Evolutionary conservation across 2,329 filamentous ascomycete genomes (phyloP), one percentile per base, ranked within the genome.

Genomic region (Fusarium avenaceum): DNA sequence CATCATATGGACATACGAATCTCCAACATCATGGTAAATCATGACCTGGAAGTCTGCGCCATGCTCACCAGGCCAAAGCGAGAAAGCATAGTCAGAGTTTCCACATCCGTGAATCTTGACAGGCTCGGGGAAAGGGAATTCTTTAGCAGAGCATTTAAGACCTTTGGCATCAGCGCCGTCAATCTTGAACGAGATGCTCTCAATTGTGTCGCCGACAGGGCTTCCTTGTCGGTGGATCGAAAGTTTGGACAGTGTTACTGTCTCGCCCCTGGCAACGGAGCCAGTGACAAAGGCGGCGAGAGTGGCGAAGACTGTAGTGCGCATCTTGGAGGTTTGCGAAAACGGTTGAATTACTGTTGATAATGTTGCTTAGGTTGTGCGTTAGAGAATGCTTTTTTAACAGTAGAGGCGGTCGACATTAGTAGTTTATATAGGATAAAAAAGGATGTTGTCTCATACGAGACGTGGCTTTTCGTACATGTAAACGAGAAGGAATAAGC

Each of bases 131-230:
- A 63, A 69, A 13, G 60, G 33, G n/a, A 69, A 48, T 24, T 67
- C 39, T 20, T 42, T 49, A 19, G 46, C 57, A 15, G 56, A 62
- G 38, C 64, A 69, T 51, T 54, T 44, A 17, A 67, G 28, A 48
- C 52, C 22, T 4, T 57, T 45, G 10, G 60, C 60, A 47, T 53
- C 48, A 6, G 38, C 50, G 7, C 64, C 60, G 8, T 47, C 57
- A 19, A 69, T n/a, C 24, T 22, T 65, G 39, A 69, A 69, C 11
- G 56, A 65, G 19, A 67, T 47, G 20, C 38, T 67, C 5, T 53
- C 24, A 5, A 67, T 58, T 0, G 4, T 45, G 19, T 28, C n/a
- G 6, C 53, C 61, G 14, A 61, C 40, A 13, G 62, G 62, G 20
- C 44, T 65, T 32, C 48, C 62, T 7, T 15, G 2, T 45, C 46